Evolutionary conservation across 345 rosid genomes (phyloP), one percentile per base, ranked within the genome.

Genomic region (Eucalyptus decipiens): DNA sequence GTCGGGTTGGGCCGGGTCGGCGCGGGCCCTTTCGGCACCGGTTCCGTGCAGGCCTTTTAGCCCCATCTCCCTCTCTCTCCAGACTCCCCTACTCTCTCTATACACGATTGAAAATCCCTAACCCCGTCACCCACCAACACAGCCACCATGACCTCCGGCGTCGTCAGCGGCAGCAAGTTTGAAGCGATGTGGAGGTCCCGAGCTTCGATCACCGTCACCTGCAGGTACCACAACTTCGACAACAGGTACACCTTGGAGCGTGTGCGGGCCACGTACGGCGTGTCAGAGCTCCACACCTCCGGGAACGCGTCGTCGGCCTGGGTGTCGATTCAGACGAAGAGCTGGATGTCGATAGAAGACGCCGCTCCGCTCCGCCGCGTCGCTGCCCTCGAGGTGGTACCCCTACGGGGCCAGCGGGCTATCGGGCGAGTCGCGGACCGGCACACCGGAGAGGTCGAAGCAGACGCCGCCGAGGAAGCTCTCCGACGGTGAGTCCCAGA

Each of bases 241-340:
- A 99, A 98, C 86, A 97, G 98, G 80, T 98, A 97, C 9, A 98
- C 98, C 91, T 98, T 98, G 0, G 99, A 96, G 30, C 99, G 95
- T n/a, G 98, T 95, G 88, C 96, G 97, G 19, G 97, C 95, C 76
- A 97, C 97, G 88, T 92, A 91, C 11, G 99, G 99, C 32, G 97
- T 97, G 80, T 96, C 99, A 10, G 97, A 94, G 91, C 95, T 93
- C 97, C 97, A 93, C 5, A 97, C 98, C 91, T 98, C 99, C 5
- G 98, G 96, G 85, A 98, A 98, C 6, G 98, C 99, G n/a, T 95
- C 98, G 45, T 98, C 98, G 3, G 96, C 97, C 90, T 97, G 98
- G 48, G 99, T 97, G 1, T 98, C 98, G 28, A 96, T 96, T 99
- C 99, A 97, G 3, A 96, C 98, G 49, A 96, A 95, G 54, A 97